A percentile compares a stretch with the other conserved stretches of the same genome.
Conservation (phyloP, 2,329 filamentous ascomycete genomes). For the Ilyonectria destructans region DNA sequence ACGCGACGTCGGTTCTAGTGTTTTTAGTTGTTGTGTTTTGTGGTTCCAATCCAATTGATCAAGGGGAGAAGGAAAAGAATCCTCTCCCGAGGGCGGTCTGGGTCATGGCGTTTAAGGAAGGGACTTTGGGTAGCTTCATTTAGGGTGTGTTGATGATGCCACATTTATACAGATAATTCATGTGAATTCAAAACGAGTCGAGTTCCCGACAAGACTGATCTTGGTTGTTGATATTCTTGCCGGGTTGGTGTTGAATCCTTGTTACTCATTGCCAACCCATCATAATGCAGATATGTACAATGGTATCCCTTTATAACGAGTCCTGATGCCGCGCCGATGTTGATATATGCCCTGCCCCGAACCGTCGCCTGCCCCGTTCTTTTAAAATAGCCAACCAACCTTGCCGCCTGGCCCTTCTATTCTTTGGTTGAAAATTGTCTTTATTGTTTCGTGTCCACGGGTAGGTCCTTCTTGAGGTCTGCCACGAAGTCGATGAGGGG, state of each 20-base stretch:
- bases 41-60: conserved; percentile 22
- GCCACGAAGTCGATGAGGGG: conserved; percentile 71
- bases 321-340: conserved; percentile 47
- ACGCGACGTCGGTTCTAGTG: conserved; percentile 78
- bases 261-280: conserved; percentile 47
- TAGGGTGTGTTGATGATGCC: conserved; percentile 37
- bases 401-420: conserved; percentile 36
- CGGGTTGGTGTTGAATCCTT: conserved; percentile 47
- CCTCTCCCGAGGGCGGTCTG: conserved; percentile 33
- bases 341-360: conserved; percentile 43
- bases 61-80: conserved; percentile 28
- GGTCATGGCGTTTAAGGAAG: conserved; percentile 50
- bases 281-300: conserved; percentile 45
- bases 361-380: conserved; percentile 35
- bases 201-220: conserved; percentile 29
- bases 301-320: conserved; percentile 48
- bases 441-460: conserved; percentile 50
- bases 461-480: conserved; percentile 68
- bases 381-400: conserved; percentile 38
- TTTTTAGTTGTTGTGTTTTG: conserved; percentile 14
- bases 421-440: conserved; percentile 35
- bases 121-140: conserved; percentile 38
- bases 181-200: conserved; percentile 36
- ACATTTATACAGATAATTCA: conserved; percentile 39
- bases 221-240: conserved; percentile 34